A percentile compares a stretch with the other conserved stretches of the same genome.
These are phyloP conservation scores for Dianthus caryophyllus DNA, from an alignment of 148 eudicot genomes.

Conservation along the genomic window DNA sequence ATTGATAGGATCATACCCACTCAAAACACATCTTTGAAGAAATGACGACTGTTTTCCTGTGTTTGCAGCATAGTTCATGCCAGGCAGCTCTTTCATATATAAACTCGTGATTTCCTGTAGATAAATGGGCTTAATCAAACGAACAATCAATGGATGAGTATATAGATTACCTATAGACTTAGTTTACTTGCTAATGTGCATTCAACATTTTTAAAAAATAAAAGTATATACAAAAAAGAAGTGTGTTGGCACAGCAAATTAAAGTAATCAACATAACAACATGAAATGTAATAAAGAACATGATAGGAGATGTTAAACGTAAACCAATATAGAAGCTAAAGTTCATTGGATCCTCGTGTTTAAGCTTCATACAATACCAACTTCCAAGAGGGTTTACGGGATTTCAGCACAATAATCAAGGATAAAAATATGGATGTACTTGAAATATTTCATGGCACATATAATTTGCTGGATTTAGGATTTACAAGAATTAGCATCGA, in stretches of 20 bases:
- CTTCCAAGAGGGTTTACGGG: background rate
- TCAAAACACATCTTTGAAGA: conserved; percentile 83
- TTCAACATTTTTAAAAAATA: background rate
- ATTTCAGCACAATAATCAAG: background rate
- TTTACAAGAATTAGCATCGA: background rate
- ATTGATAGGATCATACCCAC: conserved; percentile 47
- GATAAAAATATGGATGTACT: background rate
- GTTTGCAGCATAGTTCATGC: conserved; percentile 89
- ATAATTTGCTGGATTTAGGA: background rate
- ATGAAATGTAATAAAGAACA: background rate
- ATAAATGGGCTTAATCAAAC: background rate
- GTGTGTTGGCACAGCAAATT: background rate
- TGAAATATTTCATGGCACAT: background rate
- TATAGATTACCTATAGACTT: background rate
- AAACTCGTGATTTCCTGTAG: conserved; percentile 56
- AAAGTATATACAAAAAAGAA: no score
- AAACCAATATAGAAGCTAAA: background rate
- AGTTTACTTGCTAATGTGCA: conserved; percentile 6
- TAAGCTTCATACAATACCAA: conserved; percentile 4
- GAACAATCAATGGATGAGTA: background rate
- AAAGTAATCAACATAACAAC: background rate
- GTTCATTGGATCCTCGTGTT: background rate
- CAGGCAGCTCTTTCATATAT: conserved; percentile 69
- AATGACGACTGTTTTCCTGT: conserved; percentile 84
- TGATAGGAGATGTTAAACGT: background rate